phyloP scores from a whole-genome alignment of 2,329 filamentous ascomycete species.

The Clarireedia homoeocarpa region DNA sequence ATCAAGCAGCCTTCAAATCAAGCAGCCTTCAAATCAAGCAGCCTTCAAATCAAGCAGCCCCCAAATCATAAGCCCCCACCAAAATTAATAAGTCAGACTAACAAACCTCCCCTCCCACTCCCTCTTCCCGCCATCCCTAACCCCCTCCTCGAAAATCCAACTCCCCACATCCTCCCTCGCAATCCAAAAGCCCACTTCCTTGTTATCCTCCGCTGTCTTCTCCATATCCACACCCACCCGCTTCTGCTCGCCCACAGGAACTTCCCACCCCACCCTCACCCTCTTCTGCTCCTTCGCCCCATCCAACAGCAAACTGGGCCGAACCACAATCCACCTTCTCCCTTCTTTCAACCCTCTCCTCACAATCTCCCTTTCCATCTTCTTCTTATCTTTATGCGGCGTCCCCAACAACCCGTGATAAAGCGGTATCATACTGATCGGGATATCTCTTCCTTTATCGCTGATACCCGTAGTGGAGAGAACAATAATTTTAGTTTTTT shows the following conservation, averaged over 20 bases:
- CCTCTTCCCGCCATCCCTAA: neutral
- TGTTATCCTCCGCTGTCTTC: neutral
- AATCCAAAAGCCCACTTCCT: neutral
- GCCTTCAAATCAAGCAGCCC: too few species aligned
- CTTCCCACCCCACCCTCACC: neutral
- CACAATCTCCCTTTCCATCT: neutral
- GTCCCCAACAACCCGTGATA: neutral
- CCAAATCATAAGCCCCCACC: neutral
- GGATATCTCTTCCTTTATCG: neutral
- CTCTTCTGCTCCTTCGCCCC: neutral
- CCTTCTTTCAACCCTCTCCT: neutral
- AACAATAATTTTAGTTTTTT: neutral
- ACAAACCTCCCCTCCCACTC: neutral
- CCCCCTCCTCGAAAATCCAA: neutral
- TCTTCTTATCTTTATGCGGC: neutral
- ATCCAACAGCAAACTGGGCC: neutral
- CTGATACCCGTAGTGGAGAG: neutral
- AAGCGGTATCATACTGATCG: neutral
- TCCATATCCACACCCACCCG: too few species aligned
- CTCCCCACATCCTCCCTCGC: neutral
- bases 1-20: neutral
- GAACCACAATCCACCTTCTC: neutral
- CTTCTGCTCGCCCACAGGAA: neutral
- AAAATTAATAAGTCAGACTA: neutral
- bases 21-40: neutral